Conservation (phyloP, 2,329 filamentous ascomycete genomes). For the Alternaria triticina region DNA sequence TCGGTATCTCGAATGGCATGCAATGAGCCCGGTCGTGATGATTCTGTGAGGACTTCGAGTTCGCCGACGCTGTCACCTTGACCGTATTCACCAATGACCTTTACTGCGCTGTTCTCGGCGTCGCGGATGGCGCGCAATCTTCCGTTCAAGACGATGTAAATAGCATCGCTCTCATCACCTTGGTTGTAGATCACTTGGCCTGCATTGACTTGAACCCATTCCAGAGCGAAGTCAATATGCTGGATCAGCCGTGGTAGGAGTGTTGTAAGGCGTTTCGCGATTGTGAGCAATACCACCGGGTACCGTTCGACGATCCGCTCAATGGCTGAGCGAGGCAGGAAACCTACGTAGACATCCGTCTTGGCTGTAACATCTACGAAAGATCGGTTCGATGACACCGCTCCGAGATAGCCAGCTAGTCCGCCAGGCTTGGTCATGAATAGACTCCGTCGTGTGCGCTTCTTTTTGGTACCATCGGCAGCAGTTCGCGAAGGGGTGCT, state of each 20-base stretch:
- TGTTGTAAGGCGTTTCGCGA: constrained; percentile 92
- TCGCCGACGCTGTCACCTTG: constrained; percentile 98
- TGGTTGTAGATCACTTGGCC: constrained; percentile 95
- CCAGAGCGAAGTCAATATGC: constrained; percentile 96
- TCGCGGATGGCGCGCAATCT: constrained; percentile 86
- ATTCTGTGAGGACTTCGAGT: constrained; percentile 95
- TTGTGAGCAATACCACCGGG: constrained; percentile 88
- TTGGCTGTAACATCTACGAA: constrained; percentile 97
- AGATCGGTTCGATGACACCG: constrained; percentile 91
- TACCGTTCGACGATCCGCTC: constrained; percentile 93
- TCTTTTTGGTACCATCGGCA: constrained; percentile 51
- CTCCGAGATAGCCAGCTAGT: constrained; percentile 91
- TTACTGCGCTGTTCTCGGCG: constrained; percentile 78
- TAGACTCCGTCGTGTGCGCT: constrained; percentile 70
- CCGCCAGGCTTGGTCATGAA: constrained; percentile 94
- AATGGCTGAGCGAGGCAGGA: constrained; percentile 81
- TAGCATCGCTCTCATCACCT: constrained; percentile 94
- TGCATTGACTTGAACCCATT: constrained; percentile 97
- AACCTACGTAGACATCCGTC: constrained; percentile 97
- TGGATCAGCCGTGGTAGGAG: constrained; percentile 87
- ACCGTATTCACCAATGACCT: constrained; percentile 88
- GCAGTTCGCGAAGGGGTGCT: constrained; percentile 31
- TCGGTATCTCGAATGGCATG: constrained; percentile 98
- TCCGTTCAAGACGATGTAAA: constrained; percentile 96
- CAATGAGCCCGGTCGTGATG: constrained; percentile 83